Base-by-base conservation (phyloP, 148 eudicot species). In the Mesembryanthemum crystallinum region DNA sequence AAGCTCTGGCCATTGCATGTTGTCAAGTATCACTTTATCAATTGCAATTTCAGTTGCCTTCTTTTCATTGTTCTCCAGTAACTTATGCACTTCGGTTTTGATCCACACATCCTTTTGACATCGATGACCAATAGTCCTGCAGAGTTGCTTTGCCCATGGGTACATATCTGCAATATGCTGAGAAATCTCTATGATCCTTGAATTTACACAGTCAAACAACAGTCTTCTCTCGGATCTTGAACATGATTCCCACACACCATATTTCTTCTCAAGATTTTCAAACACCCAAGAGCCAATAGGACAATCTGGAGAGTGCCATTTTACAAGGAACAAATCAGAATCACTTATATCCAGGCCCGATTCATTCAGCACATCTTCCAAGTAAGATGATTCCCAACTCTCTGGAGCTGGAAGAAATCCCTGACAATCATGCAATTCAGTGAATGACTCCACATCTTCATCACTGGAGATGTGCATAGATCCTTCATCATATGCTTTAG, bases 251-350 rank as follows among this genome's bases (percentile, higher is more conserved):
- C 77, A 67, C 4, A 71, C 80, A 13, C 72, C 35, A 63, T 90
- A 89, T 52, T 81, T 89, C 76, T 86, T 89, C 90, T 96, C 97
- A 14, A 96, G 90, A 47, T 78, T 85, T 62, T 88, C 87, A n/a
- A 92, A 92, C 30, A 92, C 70, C 74, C 83, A 52, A 2, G 82
- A 80, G 67, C 74, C 84, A 45, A 91, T 73, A 71, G 92, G 91
- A 67, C 76, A 82, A 17, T 87, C 79, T 8, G 81, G 71, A 23
- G 86, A 81, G 75, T 86, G 79, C 91, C 90, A 89, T 35, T 72
- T 72, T 39, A 83, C 79, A 43, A 75, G 73, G 79, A 87, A 83
- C 66, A 72, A 57, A 61, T 85, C 77, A 12, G 81, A 78, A 69
- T 85, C 77, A 14, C 66, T 65, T 24, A 83, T 77, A 27, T 89